A percentile compares a stretch with the other conserved stretches of the same genome.
phyloP scores from a whole-genome alignment of 768 basidiomycete genomes.

The Termitomyces sp. region DNA sequence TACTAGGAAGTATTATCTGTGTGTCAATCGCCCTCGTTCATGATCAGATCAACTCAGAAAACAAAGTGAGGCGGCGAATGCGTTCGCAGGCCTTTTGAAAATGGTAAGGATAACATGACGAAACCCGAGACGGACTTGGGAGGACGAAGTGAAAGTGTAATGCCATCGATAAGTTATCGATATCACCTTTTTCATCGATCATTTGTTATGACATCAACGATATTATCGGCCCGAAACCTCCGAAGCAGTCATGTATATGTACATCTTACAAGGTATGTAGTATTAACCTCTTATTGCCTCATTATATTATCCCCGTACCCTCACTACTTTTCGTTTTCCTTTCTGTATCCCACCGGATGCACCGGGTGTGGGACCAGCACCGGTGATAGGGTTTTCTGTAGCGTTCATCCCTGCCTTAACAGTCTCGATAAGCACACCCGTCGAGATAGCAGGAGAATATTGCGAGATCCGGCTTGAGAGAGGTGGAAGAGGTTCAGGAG shows the following conservation, averaged over 20 bases:
- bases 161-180: not conserved
- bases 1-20: slow-evolving; percentile 3
- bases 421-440: slow-evolving; percentile 75
- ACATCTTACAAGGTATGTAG: slow-evolving; percentile 1
- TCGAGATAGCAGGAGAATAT: slow-evolving; percentile 73
- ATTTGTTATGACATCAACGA: not conserved
- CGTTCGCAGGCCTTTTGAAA: too few relatives aligned
- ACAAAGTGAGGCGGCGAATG: too few relatives aligned
- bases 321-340: slow-evolving; percentile 76
- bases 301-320: slow-evolving; percentile 52
- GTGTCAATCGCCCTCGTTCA: slow-evolving; percentile 1
- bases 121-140: not conserved
- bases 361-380: slow-evolving; percentile 27
- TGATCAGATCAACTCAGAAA: slow-evolving; percentile 1
- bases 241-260: not conserved
- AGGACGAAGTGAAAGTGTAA: not conserved
- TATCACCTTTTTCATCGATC: not conserved
- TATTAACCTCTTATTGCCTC: not conserved
- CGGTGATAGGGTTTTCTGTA: slow-evolving; percentile 39
- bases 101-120: not conserved
- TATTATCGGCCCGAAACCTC: not conserved
- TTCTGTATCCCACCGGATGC: slow-evolving; percentile 47
- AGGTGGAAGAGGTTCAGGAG: slow-evolving; percentile 72
- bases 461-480: slow-evolving; percentile 70
- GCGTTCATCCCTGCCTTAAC: slow-evolving; percentile 84